phyloP scores from a whole-genome alignment of 1,139 yeast genomes.

The Zygoascus sp. region DNA sequence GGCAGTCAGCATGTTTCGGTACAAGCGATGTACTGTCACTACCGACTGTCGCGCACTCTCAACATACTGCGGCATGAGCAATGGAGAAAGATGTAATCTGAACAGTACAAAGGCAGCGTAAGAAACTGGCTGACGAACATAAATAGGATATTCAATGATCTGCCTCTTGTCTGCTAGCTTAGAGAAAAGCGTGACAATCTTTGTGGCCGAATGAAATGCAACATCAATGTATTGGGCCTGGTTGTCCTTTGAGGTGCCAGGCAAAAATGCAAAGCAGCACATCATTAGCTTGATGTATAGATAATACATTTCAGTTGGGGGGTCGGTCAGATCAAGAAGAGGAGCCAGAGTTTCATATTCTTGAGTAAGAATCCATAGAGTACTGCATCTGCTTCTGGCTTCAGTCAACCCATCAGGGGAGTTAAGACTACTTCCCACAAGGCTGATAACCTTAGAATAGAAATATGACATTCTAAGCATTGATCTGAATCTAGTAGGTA shows the following conservation, averaged over 20 bases:
- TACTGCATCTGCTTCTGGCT: slow-evolving; percentile 76
- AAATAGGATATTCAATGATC: slow-evolving; percentile 80
- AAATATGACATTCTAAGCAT: slow-evolving; percentile 71
- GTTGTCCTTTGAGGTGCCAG: slow-evolving; percentile 85
- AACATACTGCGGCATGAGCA: slow-evolving; percentile 67
- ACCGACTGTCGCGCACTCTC: slow-evolving; percentile 91
- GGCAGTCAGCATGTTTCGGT: slow-evolving; percentile 80
- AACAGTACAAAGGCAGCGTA: slow-evolving; percentile 77
- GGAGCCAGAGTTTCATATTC: slow-evolving; percentile 69
- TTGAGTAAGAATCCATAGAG: slow-evolving; percentile 67
- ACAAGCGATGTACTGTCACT: slow-evolving; percentile 85
- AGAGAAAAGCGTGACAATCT: slow-evolving; percentile 74
- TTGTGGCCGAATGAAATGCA: slow-evolving; percentile 77
- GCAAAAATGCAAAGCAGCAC: slow-evolving; percentile 85
- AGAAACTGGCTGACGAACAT: slow-evolving; percentile 78
- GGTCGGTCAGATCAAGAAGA: slow-evolving; percentile 52
- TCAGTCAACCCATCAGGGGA: slow-evolving; percentile 88
- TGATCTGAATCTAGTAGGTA: slow-evolving; percentile 69
- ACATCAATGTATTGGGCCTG: slow-evolving; percentile 80
- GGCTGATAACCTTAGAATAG: slow-evolving; percentile 77
- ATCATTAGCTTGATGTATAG: slow-evolving; percentile 75
- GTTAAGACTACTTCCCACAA: slow-evolving; percentile 85
- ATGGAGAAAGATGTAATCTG: slow-evolving; percentile 75
- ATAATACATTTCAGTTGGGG: slow-evolving; percentile 71
- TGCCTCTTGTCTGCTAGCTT: slow-evolving; percentile 62